These are phyloP conservation scores for Fagus sylvatica DNA, from an alignment of 306 rosid genomes.

Conservation along the genomic window DNA sequence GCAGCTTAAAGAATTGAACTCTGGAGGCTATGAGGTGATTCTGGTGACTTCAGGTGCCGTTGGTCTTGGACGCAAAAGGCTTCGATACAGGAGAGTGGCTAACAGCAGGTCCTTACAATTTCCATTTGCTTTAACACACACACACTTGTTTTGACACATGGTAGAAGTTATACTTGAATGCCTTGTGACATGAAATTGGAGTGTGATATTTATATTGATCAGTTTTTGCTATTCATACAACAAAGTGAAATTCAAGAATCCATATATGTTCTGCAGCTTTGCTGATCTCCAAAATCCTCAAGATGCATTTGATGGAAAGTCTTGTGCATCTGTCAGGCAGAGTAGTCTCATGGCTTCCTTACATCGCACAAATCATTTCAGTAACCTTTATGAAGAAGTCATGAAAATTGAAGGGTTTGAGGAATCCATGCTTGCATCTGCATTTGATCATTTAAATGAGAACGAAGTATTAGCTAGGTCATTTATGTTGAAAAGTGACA, in stretches of 20 bases:
- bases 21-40: constrained; percentile 72
- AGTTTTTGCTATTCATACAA: not conserved
- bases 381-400: too few species aligned
- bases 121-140: not conserved
- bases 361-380: too few species aligned
- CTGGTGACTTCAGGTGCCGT: constrained; percentile 91
- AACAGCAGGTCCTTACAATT: constrained; percentile 68
- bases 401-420: too few species aligned
- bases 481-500: too few species aligned
- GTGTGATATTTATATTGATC: not conserved
- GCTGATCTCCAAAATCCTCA: constrained; percentile 80
- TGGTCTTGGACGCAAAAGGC: constrained; percentile 85
- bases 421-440: too few species aligned
- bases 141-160: not conserved
- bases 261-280: constrained; percentile 51
- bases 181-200: not conserved
- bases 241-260: not conserved
- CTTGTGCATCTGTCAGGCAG: constrained; percentile 94
- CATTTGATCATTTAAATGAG: too few species aligned
- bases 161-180: not conserved
- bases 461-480: too few species aligned
- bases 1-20: constrained; percentile 79
- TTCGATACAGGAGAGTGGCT: constrained; percentile 74
- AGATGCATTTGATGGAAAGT: constrained; percentile 73
- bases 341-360: constrained; percentile 97